Percentiles rank a stretch among this genome's conserved stretches.
Conservation (phyloP, 192 early-diverging fungal species). For the Funneliformis mosseae region DNA sequence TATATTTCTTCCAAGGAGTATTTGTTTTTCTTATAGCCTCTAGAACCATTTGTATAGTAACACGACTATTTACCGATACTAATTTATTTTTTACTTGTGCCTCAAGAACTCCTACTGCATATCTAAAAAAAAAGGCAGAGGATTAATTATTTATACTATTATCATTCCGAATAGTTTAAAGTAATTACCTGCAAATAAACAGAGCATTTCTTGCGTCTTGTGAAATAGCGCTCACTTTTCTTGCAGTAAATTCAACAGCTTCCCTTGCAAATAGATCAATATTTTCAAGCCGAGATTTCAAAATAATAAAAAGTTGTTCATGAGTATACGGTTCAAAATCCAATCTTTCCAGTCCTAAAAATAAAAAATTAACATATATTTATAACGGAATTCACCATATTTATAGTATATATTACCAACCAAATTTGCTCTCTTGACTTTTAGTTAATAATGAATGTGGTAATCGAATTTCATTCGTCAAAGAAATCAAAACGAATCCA, state of each 20-base stretch:
- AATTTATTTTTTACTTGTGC: slow-evolving; percentile 36
- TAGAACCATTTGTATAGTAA: slow-evolving; percentile 72
- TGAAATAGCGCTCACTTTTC: slow-evolving; percentile 94
- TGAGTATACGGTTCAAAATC: slow-evolving; percentile 93
- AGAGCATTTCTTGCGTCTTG: slow-evolving; percentile 95
- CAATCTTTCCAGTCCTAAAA: slow-evolving; percentile 77
- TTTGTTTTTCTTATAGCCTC: slow-evolving; percentile 82
- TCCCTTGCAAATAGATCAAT: slow-evolving; percentile 73
- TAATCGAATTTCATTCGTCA: slow-evolving; percentile 99
- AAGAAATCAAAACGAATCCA: slow-evolving; percentile 87
- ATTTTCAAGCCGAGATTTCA: slow-evolving; percentile 76
- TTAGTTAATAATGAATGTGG: slow-evolving; percentile 90
- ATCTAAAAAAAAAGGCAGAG: slow-evolving; percentile 36
- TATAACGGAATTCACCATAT: background rate
- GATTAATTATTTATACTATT: background rate
- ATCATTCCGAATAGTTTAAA: background rate
- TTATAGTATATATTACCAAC: slow-evolving; percentile 41
- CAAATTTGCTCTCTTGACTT: slow-evolving; percentile 88
- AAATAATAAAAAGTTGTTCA: slow-evolving; percentile 83
- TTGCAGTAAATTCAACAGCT: slow-evolving; percentile 91
- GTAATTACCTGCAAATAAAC: slow-evolving; percentile 83
- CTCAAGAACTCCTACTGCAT: slow-evolving; percentile 75
- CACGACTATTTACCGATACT: slow-evolving; percentile 40
- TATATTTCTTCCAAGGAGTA: slow-evolving; percentile 72
- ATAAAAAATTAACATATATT: background rate